Evolutionary conservation across 257 asterid species (phyloP).

Genomic region (Petrea volubilis): DNA sequence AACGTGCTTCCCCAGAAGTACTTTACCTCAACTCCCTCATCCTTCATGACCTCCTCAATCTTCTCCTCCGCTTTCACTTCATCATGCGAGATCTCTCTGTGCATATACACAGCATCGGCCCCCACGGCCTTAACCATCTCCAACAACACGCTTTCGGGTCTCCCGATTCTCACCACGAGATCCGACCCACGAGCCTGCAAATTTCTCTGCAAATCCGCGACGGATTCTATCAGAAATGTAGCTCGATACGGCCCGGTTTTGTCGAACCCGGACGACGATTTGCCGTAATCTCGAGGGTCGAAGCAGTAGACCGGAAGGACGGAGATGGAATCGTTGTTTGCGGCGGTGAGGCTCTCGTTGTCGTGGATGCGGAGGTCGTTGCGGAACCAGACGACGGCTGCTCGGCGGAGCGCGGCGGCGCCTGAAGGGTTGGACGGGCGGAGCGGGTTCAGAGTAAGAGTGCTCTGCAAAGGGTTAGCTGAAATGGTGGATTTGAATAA

Average conservation of each 20-base stretch:
- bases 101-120: conserved; percentile 90
- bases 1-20: conserved; percentile 98
- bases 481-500: conserved; percentile 54
- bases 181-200: conserved; percentile 84
- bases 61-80: conserved; percentile 89
- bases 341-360: conserved; percentile 80
- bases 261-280: conserved; percentile 84
- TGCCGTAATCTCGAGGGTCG: conserved; percentile 93
- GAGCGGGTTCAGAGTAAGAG: conserved; percentile 56
- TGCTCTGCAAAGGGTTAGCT: conserved; percentile 60
- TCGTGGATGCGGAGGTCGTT: conserved; percentile 96
- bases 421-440: conserved; percentile 82
- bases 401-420: conserved; percentile 66
- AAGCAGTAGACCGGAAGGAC: conserved; percentile 91
- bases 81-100: conserved; percentile 79
- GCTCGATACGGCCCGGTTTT: conserved; percentile 90
- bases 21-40: conserved; percentile 89
- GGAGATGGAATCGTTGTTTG: conserved; percentile 78
- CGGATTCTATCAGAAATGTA: conserved; percentile 74
- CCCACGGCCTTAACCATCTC: conserved; percentile 86
- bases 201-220: conserved; percentile 64
- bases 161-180: conserved; percentile 85
- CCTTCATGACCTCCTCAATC: conserved; percentile 78
- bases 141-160: conserved; percentile 76
- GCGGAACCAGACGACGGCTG: conserved; percentile 93